Conservation (phyloP, 2,329 filamentous ascomycete genomes). For the Penicillium nordicum region DNA sequence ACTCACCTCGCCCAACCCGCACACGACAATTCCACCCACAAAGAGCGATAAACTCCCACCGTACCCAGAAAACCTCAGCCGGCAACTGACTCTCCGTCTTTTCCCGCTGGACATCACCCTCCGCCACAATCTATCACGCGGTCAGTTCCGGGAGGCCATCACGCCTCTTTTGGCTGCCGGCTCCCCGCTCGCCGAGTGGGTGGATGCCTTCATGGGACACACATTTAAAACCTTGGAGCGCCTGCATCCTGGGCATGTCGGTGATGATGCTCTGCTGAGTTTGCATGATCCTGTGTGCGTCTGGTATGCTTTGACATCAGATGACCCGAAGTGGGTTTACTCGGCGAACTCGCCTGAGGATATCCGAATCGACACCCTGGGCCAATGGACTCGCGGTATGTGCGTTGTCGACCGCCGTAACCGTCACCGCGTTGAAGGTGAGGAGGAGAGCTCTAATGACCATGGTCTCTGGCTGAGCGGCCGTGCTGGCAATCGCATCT, state of each 20-base stretch:
- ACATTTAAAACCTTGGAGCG: conserved; percentile 66
- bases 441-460: conserved; percentile 65
- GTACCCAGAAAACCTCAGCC: conserved; percentile 64
- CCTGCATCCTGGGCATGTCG: conserved; percentile 54
- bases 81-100: conserved; percentile 62
- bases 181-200: conserved; percentile 72
- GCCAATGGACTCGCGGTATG: conserved; percentile 94
- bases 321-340: conserved; percentile 39
- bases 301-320: conserved; percentile 68
- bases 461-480: conserved; percentile 70
- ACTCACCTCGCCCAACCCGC: conserved; percentile 68
- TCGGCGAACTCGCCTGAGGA: conserved; percentile 64
- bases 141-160: conserved; percentile 58
- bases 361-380: conserved; percentile 80
- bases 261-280: conserved; percentile 55
- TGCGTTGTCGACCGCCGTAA: conserved; percentile 74
- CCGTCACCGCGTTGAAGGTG: conserved; percentile 44
- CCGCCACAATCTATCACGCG: conserved; percentile 62
- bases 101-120: conserved; percentile 77
- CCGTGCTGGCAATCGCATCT: conserved; percentile 73
- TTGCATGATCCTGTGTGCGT: conserved; percentile 76
- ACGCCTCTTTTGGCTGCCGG: conserved; percentile 56
- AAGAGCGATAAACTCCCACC: conserved; percentile 47
- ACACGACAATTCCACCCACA: conserved; percentile 74
- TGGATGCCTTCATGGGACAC: conserved; percentile 66